Conservation (phyloP, 805 yeast genomes). For the Cyberlindnera mississippiensis region DNA sequence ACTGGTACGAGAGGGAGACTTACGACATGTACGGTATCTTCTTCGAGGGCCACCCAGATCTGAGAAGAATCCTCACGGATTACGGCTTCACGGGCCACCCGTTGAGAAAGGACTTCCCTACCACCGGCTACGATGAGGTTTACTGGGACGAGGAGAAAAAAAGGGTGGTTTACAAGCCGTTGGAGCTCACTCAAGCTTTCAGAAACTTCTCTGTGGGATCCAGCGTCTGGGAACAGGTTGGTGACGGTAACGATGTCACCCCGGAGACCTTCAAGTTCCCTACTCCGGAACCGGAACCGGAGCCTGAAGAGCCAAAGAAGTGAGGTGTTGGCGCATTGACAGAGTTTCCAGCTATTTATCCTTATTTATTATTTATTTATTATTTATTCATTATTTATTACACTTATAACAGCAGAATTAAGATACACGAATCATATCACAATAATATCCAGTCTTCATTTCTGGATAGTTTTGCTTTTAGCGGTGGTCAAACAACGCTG, state of each 20-base stretch:
- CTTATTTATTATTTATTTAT: slow-evolving; percentile 20
- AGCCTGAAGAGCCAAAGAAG: slow-evolving; percentile 33
- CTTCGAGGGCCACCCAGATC: slow-evolving; percentile 86
- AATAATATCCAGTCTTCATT: background rate
- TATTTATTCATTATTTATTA: slow-evolving; percentile 12
- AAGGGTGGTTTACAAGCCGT: slow-evolving; percentile 84
- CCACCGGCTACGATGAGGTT: slow-evolving; percentile 87
- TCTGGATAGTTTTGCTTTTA: background rate
- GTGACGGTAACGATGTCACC: slow-evolving; percentile 76
- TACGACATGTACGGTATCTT: slow-evolving; percentile 85
- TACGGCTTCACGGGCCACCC: slow-evolving; percentile 94
- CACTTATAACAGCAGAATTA: slow-evolving; percentile 3
- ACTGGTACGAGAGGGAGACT: slow-evolving; percentile 90
- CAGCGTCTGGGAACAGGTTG: slow-evolving; percentile 89
- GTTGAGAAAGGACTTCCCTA: slow-evolving; percentile 87
- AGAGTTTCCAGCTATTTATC: slow-evolving; percentile 12
- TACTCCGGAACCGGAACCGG: slow-evolving; percentile 73
- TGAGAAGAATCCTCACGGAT: slow-evolving; percentile 86
- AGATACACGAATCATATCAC: background rate
- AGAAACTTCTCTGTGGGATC: slow-evolving; percentile 87
- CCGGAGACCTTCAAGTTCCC: slow-evolving; percentile 83
- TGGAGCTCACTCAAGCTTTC: slow-evolving; percentile 89
- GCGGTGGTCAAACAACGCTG: background rate
- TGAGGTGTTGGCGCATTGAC: slow-evolving; percentile 11
- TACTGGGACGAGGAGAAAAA: slow-evolving; percentile 89